Conservation (phyloP, 78 protist species). For the Polysphondylium violaceum region DNA sequence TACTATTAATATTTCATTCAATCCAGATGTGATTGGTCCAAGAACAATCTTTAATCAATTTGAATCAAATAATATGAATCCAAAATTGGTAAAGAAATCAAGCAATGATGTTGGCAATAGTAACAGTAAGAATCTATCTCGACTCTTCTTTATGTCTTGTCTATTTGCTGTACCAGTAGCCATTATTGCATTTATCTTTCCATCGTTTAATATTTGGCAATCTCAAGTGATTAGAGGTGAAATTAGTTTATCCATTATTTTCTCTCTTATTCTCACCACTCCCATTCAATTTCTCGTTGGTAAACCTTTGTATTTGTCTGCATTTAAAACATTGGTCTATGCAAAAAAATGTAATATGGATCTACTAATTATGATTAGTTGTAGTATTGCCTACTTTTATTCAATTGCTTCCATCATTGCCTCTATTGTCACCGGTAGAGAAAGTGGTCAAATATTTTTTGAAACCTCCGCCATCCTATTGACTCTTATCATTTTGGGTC, state of each 20-base stretch:
- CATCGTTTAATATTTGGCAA: not conserved
- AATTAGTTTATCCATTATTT: not conserved
- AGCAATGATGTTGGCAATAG: not conserved
- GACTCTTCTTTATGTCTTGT: slow-evolving; percentile 10
- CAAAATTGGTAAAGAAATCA: not conserved
- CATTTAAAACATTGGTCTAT: slow-evolving; percentile 39
- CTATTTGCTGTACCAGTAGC: slow-evolving; percentile 34
- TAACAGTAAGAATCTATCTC: not conserved
- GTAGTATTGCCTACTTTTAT: slow-evolving; percentile 85
- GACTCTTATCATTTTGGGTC: slow-evolving; percentile 92
- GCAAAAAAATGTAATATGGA: slow-evolving; percentile 83
- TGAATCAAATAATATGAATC: too few relatives aligned
- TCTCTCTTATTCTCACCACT: slow-evolving; percentile 24
- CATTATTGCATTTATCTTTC: slow-evolving; percentile 6
- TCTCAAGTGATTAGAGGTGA: not conserved
- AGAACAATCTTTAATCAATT: too few relatives aligned
- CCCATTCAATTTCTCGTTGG: slow-evolving; percentile 83
- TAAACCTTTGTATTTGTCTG: slow-evolving; percentile 66
- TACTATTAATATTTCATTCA: not conserved
- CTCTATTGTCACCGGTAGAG: not conserved
- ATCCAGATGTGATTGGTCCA: too few relatives aligned
- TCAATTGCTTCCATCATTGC: slow-evolving; percentile 66
- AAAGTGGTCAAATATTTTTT: slow-evolving; percentile 41
- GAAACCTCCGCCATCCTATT: slow-evolving; percentile 84
- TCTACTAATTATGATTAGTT: slow-evolving; percentile 72